A percentile compares a stretch with the other conserved stretches of the same genome.
These are phyloP conservation scores for Cordyceps fumosorosea DNA, from an alignment of 2,329 filamentous ascomycete genomes.

Conservation along the genomic window DNA sequence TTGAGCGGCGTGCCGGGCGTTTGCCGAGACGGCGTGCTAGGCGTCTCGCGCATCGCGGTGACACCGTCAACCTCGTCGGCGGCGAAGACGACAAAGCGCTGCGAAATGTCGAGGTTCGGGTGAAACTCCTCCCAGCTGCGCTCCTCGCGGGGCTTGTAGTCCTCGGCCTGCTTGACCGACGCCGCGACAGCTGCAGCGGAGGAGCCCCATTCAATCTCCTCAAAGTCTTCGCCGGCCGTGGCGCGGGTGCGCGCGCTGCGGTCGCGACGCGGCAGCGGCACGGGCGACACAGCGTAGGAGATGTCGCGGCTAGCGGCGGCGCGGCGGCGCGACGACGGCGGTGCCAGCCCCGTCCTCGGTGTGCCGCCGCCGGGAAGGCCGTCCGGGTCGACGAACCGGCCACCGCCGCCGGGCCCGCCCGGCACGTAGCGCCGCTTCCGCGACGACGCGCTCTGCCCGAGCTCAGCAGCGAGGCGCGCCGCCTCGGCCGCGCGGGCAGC, in stretches of 20 bases:
- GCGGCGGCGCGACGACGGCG: conserved; percentile 18
- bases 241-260: conserved; percentile 48
- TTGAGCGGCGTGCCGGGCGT: conserved; percentile 34
- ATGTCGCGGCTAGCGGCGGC: conserved; percentile 34
- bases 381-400: conserved; percentile 72
- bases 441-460: conserved; percentile 51
- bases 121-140: conserved; percentile 98
- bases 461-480: conserved; percentile 24
- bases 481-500: conserved; percentile 33
- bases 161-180: conserved; percentile 82
- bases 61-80: conserved; percentile 84
- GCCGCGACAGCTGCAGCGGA: conserved; percentile 82
- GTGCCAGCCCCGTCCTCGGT: conserved; percentile 36
- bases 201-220: conserved; percentile 67
- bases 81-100: conserved; percentile 68
- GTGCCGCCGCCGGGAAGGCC: conserved; percentile 43
- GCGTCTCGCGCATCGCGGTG: conserved; percentile 40
- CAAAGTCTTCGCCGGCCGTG: conserved; percentile 46
- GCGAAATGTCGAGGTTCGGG: conserved; percentile 85
- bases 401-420: conserved; percentile 78
- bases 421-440: conserved; percentile 77
- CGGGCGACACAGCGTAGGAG: conserved; percentile 28
- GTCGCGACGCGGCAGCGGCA: conserved; percentile 49
- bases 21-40: conserved; percentile 28
- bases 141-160: conserved; percentile 95